phyloP scores from a whole-genome alignment of 441 rosid genomes.

The Gossypium gossypioides region DNA sequence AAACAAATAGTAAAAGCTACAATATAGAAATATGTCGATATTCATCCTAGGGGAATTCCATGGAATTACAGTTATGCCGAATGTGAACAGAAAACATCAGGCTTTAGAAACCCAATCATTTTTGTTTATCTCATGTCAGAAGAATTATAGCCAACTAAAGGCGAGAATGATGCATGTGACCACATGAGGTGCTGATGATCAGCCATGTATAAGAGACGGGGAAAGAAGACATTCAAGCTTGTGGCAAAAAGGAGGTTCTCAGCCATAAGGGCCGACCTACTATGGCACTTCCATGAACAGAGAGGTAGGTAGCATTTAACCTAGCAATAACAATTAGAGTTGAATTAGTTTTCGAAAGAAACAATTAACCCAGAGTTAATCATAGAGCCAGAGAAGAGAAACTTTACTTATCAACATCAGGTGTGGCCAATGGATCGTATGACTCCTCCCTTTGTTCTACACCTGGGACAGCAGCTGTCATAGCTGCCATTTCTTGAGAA shows the following conservation, averaged over 20 bases:
- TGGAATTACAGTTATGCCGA: background rate
- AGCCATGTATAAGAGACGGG: background rate
- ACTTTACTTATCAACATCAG: slow-evolving; percentile 72
- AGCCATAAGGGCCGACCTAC: slow-evolving; percentile 65
- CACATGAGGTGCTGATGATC: background rate
- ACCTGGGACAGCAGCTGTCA: slow-evolving; percentile 35
- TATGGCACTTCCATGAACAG: slow-evolving; percentile 64
- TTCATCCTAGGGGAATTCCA: background rate
- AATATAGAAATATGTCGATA: background rate
- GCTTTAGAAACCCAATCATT: background rate
- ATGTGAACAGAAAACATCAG: background rate
- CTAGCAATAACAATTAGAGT: slow-evolving; percentile 29
- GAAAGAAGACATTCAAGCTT: slow-evolving; percentile 21
- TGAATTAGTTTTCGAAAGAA: slow-evolving; percentile 13
- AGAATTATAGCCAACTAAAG: background rate
- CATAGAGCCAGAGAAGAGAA: background rate
- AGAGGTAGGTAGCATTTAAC: slow-evolving; percentile 74
- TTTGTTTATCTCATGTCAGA: background rate
- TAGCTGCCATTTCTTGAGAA: slow-evolving; percentile 44
- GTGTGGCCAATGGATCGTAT: slow-evolving; percentile 74
- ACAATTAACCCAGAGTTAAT: background rate
- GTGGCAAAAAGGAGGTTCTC: slow-evolving; percentile 47
- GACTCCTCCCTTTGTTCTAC: slow-evolving; percentile 64
- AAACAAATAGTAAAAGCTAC: background rate
- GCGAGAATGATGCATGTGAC: background rate